phyloP scores from a whole-genome alignment of 139 green algal genomes.

The Chlorella vulgaris region DNA sequence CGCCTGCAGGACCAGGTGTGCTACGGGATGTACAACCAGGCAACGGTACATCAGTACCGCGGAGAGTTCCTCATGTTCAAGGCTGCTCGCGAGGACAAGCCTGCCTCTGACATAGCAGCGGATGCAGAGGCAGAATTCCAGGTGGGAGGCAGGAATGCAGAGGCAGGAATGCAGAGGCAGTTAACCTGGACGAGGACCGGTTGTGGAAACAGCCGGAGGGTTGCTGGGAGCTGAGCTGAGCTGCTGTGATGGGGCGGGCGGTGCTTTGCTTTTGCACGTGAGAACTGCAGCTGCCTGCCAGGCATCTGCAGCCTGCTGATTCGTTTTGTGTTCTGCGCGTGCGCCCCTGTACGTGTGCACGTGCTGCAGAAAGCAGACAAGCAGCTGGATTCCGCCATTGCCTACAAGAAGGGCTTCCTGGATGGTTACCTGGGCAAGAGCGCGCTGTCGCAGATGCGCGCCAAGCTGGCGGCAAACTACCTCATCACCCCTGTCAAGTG shows the following conservation, averaged over 20 bases:
- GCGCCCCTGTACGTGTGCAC: no score
- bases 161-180: neutral
- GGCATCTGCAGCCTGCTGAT: no score
- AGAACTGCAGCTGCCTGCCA: no score
- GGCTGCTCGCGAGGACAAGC: constrained; percentile 13
- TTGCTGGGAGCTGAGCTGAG: no score
- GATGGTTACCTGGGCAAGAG: constrained; percentile 41
- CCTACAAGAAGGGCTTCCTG: constrained; percentile 40
- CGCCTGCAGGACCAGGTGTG: constrained; percentile 39
- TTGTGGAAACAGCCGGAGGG: no score
- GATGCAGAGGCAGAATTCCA: constrained; percentile 32
- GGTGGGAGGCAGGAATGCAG: neutral
- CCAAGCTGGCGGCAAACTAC: constrained; percentile 50
- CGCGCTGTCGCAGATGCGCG: constrained; percentile 36
- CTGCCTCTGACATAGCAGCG: neutral
- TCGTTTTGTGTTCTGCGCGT: no score
- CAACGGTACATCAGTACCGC: constrained; percentile 37
- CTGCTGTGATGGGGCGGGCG: no score
- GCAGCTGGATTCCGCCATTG: constrained; percentile 40
- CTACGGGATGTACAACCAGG: constrained; percentile 46
- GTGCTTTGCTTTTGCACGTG: no score
- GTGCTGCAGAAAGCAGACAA: constrained; percentile 33
- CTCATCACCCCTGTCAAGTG: constrained; percentile 32
- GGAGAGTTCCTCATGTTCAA: constrained; percentile 37
- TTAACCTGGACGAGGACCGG: no score